Evolutionary conservation across 352 stramenopile genomes (phyloP), one percentile per base, ranked within the genome.

Genomic region (Chrysophaeum taylorii): DNA sequence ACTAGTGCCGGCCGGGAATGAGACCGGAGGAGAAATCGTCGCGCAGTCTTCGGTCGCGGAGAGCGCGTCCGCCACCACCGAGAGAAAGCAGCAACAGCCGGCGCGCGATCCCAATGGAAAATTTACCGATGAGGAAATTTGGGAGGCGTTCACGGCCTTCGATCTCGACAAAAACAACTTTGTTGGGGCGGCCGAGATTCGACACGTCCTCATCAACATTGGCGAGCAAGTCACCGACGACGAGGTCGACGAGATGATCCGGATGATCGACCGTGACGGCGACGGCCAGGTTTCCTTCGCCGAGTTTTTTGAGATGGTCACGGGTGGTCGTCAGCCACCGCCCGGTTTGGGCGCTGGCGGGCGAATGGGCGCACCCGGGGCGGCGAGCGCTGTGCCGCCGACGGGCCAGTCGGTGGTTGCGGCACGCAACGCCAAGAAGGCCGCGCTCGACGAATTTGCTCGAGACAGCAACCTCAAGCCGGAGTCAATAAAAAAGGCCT

Each of bases 161-260:
- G 92, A 97, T 78, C 73, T 97, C 21, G 91, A 97, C 69, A 89
- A 96, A 78, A 97, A 97, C 77, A 95, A 94, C 70, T 97, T 96
- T 64, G 87, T 97, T 14, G 91, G 90, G 45, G 89, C 89, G 35
- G 90, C 89, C 21, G 92, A 97, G 75, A 94, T 97, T 69, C 85
- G 89, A 4, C 90, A 96, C 76, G 89, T 96, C 36, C 83, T 97
- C 2, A 92, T 96, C 63, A 97, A 96, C 69, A 96, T 96, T 74
- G 91, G 92, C 33, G 91, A 97, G 78, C 87, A 88, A 27, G 88
- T 89, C 12, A 96, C 89, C 2, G 92, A 97, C 73, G 91, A 96
- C 81, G 92, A 97, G 82, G 86, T 96, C 4, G 91, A 96, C 75
- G 89, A 96, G 76, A 96, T 96, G 91, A 96, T 97, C 75, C 87